Evolutionary conservation across 2,329 filamentous ascomycete genomes (phyloP).

Genomic region (Colletotrichum abscissum): DNA sequence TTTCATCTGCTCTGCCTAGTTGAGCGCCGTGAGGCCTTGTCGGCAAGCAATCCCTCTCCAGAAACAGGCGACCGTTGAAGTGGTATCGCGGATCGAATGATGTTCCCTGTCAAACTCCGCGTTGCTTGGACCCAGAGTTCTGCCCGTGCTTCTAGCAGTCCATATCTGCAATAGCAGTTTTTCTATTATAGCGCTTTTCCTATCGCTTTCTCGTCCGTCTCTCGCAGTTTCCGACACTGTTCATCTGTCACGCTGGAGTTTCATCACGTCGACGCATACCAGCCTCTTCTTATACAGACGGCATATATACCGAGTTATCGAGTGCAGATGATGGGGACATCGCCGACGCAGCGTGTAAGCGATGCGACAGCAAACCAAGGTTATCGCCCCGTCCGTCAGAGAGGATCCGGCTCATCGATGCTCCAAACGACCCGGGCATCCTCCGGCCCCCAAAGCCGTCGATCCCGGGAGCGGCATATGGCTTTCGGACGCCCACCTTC

Average conservation of each 20-base stretch:
- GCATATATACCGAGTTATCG: not conserved
- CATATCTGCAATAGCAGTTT: not conserved
- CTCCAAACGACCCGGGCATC: not conserved
- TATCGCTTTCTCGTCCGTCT: slow-evolving; percentile 1
- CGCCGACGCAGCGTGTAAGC: not conserved
- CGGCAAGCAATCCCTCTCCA: slow-evolving; percentile 12
- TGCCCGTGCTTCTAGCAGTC: slow-evolving; percentile 3
- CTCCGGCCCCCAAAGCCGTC: not conserved
- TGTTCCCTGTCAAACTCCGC: slow-evolving; percentile 13
- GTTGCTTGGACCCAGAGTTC: not conserved
- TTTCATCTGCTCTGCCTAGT: slow-evolving; percentile 22
- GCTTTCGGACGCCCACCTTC: not conserved
- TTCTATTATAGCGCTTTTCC: slow-evolving; percentile 9
- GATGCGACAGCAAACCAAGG: not conserved
- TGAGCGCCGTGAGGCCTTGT: slow-evolving; percentile 1
- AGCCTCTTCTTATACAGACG: not conserved
- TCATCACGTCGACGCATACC: not conserved
- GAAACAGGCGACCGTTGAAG: slow-evolving; percentile 1
- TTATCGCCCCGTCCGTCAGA: not conserved
- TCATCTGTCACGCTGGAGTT: slow-evolving; percentile 1
- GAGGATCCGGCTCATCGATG: not conserved
- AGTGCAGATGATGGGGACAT: not conserved
- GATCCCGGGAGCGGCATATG: not conserved
- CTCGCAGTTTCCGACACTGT: not conserved
- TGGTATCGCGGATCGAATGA: slow-evolving; percentile 2